Evolutionary conservation across 164 flowering plant genomes (phyloP), one percentile per base, ranked within the genome.

Genomic region (Houttuynia cordata): DNA sequence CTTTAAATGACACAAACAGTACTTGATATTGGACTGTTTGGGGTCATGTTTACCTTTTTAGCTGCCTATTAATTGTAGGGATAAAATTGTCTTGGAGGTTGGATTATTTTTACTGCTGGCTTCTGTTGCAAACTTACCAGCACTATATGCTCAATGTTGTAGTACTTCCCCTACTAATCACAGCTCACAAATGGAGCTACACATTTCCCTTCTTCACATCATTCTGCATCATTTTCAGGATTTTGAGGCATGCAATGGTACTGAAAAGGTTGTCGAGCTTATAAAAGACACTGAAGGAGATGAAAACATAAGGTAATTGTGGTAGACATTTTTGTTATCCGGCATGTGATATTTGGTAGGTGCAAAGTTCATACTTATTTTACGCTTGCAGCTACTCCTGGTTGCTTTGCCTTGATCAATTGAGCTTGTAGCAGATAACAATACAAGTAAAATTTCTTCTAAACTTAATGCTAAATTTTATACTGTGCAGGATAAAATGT

Each of bases 221-320:
- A 19, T 25, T 57, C 24, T 21, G 18, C 30, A 9, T 40, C 14
- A 50, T 23, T 61, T 51, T 41, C 78, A 93, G 97, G 99, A 94
- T 63, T 91, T 90, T 73, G 93, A 88, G 61, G 77, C 73, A 57
- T 88, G 83, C 62, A 77, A 80, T 71, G 99, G 99, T 54, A 81
- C 86, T 70, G 95, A 87, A 73, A 90, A 88, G 77, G 85, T 93
- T 70, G 78, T 96, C 49, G 75, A 73, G 61, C 81, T 93, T 56
- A 81, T 88, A 24, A 77, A 80, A 76, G 87, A 94, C 80, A 85
- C 83, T 64, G 86, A 84, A 79, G 79, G 71, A 24, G 95, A 86
- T 57, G 96, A 90, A 68, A 80, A 77, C 68, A 79, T 93, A 64
- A 91, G 99, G 99, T 85, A 61, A 2, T 21, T 53, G 10, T 24